A percentile compares a stretch with the other conserved stretches of the same genome.
Conservation (phyloP, 1,139 yeast genomes). For the Geotrichum klebahnii region DNA sequence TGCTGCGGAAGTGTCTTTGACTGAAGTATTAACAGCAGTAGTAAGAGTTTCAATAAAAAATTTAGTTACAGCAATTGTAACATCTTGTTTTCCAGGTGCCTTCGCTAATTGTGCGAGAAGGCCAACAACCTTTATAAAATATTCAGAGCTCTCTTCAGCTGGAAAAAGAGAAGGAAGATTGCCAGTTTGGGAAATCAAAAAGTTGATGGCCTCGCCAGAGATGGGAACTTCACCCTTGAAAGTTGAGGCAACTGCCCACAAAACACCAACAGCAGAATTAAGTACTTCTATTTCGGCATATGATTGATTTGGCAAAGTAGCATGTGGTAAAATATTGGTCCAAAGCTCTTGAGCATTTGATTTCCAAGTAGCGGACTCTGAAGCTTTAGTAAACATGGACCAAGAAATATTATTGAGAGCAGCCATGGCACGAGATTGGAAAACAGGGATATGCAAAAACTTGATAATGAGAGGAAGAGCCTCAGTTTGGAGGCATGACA, state of each 20-base stretch:
- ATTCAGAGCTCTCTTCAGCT: constrained; percentile 30
- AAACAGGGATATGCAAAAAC: constrained; percentile 8
- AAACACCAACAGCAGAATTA: constrained; percentile 51
- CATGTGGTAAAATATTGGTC: constrained; percentile 27
- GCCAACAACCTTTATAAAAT: constrained; percentile 40
- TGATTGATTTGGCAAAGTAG: constrained; percentile 21
- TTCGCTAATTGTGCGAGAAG: constrained; percentile 56
- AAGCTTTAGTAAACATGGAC: constrained; percentile 32
- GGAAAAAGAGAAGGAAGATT: constrained; percentile 22
- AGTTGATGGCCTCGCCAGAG: constrained; percentile 24
- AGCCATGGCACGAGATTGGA: constrained; percentile 51
- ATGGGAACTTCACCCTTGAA: constrained; percentile 40
- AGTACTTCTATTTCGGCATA: constrained; percentile 42
- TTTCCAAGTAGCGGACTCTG: constrained; percentile 29
- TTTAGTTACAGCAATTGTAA: constrained; percentile 39
- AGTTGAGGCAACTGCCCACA: constrained; percentile 58
- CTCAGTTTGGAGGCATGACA: background rate
- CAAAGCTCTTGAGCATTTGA: constrained; percentile 33
- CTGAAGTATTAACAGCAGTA: constrained; percentile 4
- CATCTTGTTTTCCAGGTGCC: constrained; percentile 42
- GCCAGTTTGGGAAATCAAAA: constrained; percentile 24
- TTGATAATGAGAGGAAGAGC: constrained; percentile 7
- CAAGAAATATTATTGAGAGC: constrained; percentile 60
- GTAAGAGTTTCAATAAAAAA: constrained; percentile 27
- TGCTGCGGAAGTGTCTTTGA: constrained; percentile 34